Conservation (phyloP, 2,329 filamentous ascomycete genomes). For the Xylaria multiplex region DNA sequence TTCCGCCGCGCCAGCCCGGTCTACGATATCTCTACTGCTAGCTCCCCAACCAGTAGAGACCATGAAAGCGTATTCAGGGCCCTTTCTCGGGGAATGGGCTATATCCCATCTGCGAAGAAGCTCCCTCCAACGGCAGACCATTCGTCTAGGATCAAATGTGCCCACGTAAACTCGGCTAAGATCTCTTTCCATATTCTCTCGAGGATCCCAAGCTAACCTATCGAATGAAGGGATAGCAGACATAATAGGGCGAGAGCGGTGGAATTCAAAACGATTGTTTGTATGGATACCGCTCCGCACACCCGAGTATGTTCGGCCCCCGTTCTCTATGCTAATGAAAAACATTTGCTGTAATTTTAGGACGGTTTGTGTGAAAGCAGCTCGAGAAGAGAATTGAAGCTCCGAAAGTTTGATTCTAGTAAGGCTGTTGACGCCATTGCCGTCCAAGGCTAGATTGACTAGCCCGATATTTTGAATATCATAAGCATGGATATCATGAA, state of each 20-base stretch:
- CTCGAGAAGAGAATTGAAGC: background rate
- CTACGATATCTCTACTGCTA: conserved; percentile 2
- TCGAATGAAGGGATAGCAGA: conserved; percentile 24
- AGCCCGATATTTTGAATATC: conserved; percentile 26
- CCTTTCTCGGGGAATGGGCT: background rate
- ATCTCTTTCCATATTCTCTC: conserved; percentile 16
- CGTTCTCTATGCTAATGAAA: conserved; percentile 17
- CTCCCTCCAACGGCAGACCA: conserved; percentile 13
- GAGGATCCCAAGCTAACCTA: conserved; percentile 24
- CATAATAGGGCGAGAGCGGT: conserved; percentile 32
- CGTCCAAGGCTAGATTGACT: conserved; percentile 25
- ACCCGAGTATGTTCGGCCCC: conserved; percentile 15
- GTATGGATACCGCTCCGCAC: conserved; percentile 9
- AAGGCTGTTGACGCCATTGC: background rate
- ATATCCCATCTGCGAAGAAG: conserved; percentile 19
- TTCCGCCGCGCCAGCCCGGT: conserved; percentile 15
- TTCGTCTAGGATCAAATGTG: conserved; percentile 20
- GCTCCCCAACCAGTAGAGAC: conserved; percentile 8
- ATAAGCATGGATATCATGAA: conserved; percentile 15
- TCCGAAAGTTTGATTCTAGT: background rate
- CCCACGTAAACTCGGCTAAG: conserved; percentile 28
- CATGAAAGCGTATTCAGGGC: conserved; percentile 16
- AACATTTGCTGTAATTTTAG: conserved; percentile 21
- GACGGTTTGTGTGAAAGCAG: conserved; percentile 14
- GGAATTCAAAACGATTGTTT: conserved; percentile 19